phyloP scores from a whole-genome alignment of 805 yeast species.

The Metschnikowia cubensis region DNA sequence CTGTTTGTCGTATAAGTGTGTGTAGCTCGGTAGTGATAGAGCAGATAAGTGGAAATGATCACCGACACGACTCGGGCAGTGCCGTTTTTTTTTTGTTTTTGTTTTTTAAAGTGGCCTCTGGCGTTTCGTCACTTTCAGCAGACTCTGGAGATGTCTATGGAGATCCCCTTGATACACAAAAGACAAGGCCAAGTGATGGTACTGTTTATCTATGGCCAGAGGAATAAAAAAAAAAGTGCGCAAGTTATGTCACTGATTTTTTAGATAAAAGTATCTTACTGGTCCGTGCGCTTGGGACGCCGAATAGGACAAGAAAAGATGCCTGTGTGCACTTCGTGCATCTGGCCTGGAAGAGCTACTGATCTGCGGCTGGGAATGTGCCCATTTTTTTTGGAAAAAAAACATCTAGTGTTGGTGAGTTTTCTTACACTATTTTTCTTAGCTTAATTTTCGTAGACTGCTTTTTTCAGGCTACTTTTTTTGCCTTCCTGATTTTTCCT shows the following conservation, averaged over 20 bases:
- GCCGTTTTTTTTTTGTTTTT: too few relatives aligned
- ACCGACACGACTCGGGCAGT: not conserved
- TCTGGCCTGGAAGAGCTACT: not conserved
- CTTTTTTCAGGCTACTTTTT: too few relatives aligned
- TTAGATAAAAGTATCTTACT: slow-evolving; percentile 15
- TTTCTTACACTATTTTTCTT: too few relatives aligned
- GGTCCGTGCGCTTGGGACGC: slow-evolving; percentile 4
- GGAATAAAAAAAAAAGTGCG: slow-evolving; percentile 6
- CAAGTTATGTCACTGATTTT: slow-evolving; percentile 15
- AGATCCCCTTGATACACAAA: not conserved
- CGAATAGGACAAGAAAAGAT: slow-evolving; percentile 2
- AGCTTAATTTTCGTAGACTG: too few relatives aligned
- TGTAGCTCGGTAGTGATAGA: not conserved
- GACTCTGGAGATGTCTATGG: not conserved
- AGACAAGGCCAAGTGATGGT: not conserved
- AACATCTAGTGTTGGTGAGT: too few relatives aligned
- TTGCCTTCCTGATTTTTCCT: too few relatives aligned
- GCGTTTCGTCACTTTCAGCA: not conserved
- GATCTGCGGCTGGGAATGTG: not conserved
- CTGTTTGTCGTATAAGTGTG: not conserved
- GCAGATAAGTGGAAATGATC: not conserved
- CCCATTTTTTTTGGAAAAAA: not conserved
- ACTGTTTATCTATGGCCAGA: not conserved
- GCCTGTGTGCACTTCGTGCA: slow-evolving; percentile 1
- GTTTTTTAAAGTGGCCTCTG: not conserved